Evolutionary conservation across 768 basidiomycete species (phyloP), one percentile per base, ranked within the genome.

Genomic region (Rhizopogon vulgaris): DNA sequence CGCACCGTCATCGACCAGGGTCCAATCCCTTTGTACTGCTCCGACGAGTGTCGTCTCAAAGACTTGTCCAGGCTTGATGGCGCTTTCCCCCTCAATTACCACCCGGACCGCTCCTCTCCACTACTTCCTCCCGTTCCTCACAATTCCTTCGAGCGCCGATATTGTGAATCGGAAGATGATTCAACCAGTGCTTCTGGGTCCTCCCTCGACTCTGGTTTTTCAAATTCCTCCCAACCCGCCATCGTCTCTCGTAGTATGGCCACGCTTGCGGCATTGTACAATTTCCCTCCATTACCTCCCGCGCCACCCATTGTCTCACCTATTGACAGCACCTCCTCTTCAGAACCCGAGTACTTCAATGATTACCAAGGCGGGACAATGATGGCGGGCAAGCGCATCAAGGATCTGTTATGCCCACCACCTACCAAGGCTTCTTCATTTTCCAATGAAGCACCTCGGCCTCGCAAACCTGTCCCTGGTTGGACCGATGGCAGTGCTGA

Each of bases 21-120:
- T 1, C 88, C 87, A n/a, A 82, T 79, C 1, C 88, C 88, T 17
- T 77, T 91, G 53, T 91, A 92, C 71, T 92, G 89, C 69, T 90
- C 88, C 1, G 85, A 88, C 56, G 78, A 84, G 60, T 92, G 89
- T 63, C 75, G 79, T 54, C 65, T 83, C 38, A 69, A 70, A 38
- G 89, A 91, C 65, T 63, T 83, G 58, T 71, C 73, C 60, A 65
- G 65, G 59, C 61, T 60, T 25, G 64, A 71, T 37, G 70, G 70
- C 34, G 69, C 64, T 47, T 68, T 77, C 42, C 73, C 73, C 49
- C 71, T 75, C 61, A 64, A 77, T 56, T 79, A 74, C 63, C 64
- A 79, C 57, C 80, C 79, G 27, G 67, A 71, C 55, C 71, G 71
- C 22, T 64, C 72, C 11, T 69, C 70, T 1, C 72, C 74, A 6